phyloP scores from a whole-genome alignment of 1,284 basidiomycete genomes.

The Fomitopsis palustris region DNA sequence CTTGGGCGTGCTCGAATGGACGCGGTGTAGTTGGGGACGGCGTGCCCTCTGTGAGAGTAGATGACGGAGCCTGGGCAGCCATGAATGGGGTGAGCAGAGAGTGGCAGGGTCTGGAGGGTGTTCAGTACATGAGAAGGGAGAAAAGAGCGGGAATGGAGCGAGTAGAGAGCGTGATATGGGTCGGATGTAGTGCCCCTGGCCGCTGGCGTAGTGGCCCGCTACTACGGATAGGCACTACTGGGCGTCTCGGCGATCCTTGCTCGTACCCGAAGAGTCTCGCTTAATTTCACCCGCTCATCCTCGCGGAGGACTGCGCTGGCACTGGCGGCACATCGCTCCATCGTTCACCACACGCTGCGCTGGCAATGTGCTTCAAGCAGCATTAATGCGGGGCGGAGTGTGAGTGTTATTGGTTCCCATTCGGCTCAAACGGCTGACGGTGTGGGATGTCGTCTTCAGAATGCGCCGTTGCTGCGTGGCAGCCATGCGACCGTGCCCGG shows the following conservation, averaged over 20 bases:
- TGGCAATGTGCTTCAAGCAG: no score
- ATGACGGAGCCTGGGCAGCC: not conserved
- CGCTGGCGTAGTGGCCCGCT: not conserved
- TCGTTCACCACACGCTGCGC: no score
- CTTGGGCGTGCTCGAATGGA: constrained; percentile 10
- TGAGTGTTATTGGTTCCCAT: no score
- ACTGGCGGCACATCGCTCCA: no score
- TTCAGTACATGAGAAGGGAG: not conserved
- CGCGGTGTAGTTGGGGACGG: constrained; percentile 10
- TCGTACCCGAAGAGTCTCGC: no score
- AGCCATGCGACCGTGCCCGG: not conserved
- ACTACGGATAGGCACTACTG: no score
- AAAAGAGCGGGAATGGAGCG: not conserved
- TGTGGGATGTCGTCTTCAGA: not conserved
- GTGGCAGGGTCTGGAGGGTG: not conserved
- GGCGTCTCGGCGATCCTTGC: not conserved
- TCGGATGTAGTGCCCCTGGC: not conserved
- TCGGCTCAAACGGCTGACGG: no score
- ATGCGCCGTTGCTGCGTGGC: not conserved
- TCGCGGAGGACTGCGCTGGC: no score
- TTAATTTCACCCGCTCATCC: no score
- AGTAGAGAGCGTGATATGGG: not conserved
- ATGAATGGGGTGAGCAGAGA: not conserved
- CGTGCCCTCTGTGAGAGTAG: not conserved
- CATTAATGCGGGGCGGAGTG: no score